Evolutionary conservation across 441 rosid genomes (phyloP), one percentile per base, ranked within the genome.

Genomic region (Pelargonium myrrhifolium): DNA sequence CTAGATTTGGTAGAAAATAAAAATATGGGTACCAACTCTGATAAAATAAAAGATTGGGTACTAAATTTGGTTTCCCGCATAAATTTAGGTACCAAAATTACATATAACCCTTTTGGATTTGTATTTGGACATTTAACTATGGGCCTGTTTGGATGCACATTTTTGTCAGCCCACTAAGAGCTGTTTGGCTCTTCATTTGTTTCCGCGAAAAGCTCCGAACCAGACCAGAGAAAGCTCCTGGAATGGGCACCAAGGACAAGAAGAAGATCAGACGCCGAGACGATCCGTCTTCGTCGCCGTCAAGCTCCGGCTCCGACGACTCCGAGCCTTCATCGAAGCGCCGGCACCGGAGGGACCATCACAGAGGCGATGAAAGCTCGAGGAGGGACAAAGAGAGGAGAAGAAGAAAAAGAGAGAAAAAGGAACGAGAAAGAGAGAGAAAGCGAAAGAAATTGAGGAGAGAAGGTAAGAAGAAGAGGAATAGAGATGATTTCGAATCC

Each of bases 311-410:
- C 64, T 81, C 84, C n/a, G 82, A 76, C 21, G 92, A 81, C 18
- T 87, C 91, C 0, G 86, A 85, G 51, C 73, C 77, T 5, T 80
- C 84, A n/a, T 66, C 77, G 9, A 76, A 79, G 67, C 66, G 71
- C 39, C 82, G 76, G 61, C 74, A 67, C 53, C 77, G 79, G 39
- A 85, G 55, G 71, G 78, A 76, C 72, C 69, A 77, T 37, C 71
- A 76, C 56, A 80, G 73, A 63, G 74, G 77, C 26, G 86, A 82
- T 2, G 79, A 76, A 21, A 77, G 71, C 69, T 84, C 86, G 3
- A 82, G 84, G 81, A 81, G 81, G 65, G 88, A 85, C 80, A 86
- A 77, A 72, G 82, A 80, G 76, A 69, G 75, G 81, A 61, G 83
- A 85, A 68, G 59, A 15, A 71, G 64, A 65, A 76, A 74, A 68